Evolutionary conservation across 2,329 filamentous ascomycete genomes (phyloP).

Genomic region (Scolecobasidium constrictum): DNA sequence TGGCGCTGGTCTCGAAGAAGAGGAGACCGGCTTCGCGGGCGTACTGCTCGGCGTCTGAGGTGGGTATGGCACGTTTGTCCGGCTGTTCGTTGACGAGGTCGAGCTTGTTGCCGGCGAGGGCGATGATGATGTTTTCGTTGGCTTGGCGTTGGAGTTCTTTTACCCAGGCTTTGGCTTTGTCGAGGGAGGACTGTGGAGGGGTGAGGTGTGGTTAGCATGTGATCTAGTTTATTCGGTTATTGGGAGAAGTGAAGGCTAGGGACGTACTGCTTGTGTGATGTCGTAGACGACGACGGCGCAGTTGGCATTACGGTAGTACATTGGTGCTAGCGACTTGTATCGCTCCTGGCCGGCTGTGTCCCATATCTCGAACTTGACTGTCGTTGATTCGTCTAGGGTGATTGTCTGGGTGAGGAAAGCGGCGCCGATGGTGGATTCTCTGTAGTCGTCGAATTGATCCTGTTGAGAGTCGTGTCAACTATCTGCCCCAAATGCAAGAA

Average conservation of each 20-base stretch:
- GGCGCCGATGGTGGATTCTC: conserved; percentile 95
- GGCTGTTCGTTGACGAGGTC: conserved; percentile 91
- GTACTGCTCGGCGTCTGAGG: conserved; percentile 88
- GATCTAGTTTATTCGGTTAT: too few relatives aligned
- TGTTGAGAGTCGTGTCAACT: conserved; percentile 25
- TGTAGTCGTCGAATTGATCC: conserved; percentile 99
- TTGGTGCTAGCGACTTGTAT: conserved; percentile 96
- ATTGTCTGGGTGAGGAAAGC: conserved; percentile 99
- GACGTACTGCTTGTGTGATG: conserved; percentile 91
- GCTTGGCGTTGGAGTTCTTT: conserved; percentile 98
- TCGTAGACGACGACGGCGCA: conserved; percentile 98
- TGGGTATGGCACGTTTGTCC: conserved; percentile 85
- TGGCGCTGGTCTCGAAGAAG: conserved; percentile 98
- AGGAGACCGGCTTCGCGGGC: conserved; percentile 85
- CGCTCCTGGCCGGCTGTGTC: conserved; percentile 97
- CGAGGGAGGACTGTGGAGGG: conserved; percentile 66
- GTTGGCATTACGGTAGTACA: conserved; percentile 99
- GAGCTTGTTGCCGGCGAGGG: conserved; percentile 93
- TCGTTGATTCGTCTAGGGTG: conserved; percentile 93
- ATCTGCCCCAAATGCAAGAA: neutral
- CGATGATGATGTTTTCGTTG: conserved; percentile 99
- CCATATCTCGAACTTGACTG: conserved; percentile 99
- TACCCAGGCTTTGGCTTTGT: conserved; percentile 99
- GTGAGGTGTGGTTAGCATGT: conserved; percentile 4
- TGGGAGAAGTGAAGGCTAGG: conserved; percentile 13